Percentiles rank a stretch among this genome's conserved stretches.
These are phyloP conservation scores for Cystobasidiopsis lactophilus DNA, from an alignment of 768 basidiomycete genomes.

Conservation along the genomic window DNA sequence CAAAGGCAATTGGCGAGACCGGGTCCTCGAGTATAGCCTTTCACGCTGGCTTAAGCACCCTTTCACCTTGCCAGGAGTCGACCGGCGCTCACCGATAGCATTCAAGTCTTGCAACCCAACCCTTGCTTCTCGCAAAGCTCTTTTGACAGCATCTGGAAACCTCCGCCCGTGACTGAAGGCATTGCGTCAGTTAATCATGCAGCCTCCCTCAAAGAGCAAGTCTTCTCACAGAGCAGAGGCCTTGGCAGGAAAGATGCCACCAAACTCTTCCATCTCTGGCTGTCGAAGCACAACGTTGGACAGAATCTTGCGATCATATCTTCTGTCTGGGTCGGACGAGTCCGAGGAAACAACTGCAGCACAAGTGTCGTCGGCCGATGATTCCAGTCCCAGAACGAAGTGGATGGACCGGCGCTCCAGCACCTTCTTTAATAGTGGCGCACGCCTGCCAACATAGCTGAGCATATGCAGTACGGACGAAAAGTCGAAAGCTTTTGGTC, in stretches of 20 bases:
- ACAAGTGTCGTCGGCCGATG: constrained; percentile 55
- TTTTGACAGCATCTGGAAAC: constrained; percentile 59
- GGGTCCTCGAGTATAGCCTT: constrained; percentile 44
- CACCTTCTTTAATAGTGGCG: no score
- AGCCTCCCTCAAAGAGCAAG: background rate
- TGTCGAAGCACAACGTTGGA: constrained; percentile 78
- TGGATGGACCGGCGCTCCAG: background rate
- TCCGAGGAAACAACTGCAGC: constrained; percentile 60
- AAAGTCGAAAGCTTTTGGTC: no score
- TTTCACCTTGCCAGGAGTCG: background rate
- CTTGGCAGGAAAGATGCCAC: constrained; percentile 24
- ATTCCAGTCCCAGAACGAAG: constrained; percentile 19
- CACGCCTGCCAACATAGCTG: no score
- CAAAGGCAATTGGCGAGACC: constrained; percentile 38
- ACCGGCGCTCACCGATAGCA: background rate
- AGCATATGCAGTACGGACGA: no score
- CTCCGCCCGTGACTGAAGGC: constrained; percentile 38
- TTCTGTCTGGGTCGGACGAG: constrained; percentile 21
- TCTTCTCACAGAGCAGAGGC: background rate
- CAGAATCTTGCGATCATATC: constrained; percentile 35
- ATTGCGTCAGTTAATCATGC: constrained; percentile 23
- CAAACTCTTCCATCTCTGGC: constrained; percentile 29
- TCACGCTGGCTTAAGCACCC: constrained; percentile 48
- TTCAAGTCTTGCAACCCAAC: background rate
- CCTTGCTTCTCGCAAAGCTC: constrained; percentile 38